These are phyloP conservation scores for Metschnikowia gelsemii DNA, from an alignment of 805 yeast genomes.

Conservation along the genomic window DNA sequence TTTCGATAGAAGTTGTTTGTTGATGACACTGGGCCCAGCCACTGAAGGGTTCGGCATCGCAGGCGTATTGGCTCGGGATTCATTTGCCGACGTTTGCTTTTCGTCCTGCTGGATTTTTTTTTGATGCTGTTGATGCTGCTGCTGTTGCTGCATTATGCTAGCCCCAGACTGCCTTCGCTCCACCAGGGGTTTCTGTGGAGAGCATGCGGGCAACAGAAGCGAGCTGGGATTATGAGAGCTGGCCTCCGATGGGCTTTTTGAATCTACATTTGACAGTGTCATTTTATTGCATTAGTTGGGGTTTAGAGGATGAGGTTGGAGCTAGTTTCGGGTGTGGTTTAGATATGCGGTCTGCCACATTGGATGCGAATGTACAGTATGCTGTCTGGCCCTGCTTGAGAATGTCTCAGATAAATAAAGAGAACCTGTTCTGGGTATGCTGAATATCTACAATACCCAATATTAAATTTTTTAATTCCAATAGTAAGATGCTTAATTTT, in stretches of 20 bases:
- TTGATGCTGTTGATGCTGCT: too few species aligned
- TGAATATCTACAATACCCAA: too few species aligned
- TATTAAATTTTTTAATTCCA: too few species aligned
- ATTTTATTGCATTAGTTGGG: not conserved
- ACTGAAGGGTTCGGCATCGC: too few species aligned
- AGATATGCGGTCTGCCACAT: not conserved
- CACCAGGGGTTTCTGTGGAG: slow-evolving; percentile 2
- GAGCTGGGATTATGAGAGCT: not conserved
- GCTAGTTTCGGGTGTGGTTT: not conserved
- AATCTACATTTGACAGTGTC: not conserved
- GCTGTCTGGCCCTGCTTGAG: not conserved
- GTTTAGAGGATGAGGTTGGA: not conserved
- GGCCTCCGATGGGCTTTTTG: not conserved
- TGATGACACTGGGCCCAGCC: slow-evolving; percentile 22
- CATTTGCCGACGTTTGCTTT: not conserved
- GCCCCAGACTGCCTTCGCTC: slow-evolving; percentile 8
- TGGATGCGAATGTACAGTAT: not conserved
- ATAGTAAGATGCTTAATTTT: too few species aligned
- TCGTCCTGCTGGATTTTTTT: slow-evolving; percentile 1
- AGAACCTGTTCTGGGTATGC: too few species aligned
- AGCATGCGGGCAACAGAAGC: not conserved
- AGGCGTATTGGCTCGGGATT: not conserved
- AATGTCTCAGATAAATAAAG: too few species aligned
- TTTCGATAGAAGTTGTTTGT: slow-evolving; percentile 36
- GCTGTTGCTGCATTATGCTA: slow-evolving; percentile 3